phyloP scores from a whole-genome alignment of 495 filamentous ascomycete genomes.

The Aspergillus nidulans region DNA sequence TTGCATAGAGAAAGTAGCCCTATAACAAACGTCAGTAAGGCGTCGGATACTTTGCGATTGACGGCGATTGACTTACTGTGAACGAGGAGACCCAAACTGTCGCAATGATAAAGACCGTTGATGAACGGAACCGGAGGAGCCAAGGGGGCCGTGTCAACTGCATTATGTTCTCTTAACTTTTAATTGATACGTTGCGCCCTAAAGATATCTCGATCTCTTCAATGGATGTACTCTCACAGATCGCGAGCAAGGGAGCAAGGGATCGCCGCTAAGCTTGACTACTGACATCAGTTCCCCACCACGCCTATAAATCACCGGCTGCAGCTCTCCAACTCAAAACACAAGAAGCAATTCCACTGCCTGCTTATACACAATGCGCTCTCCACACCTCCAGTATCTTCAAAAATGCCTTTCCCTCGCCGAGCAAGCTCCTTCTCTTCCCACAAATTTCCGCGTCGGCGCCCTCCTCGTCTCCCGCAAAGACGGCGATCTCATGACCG shows the following conservation, averaged over 20 bases:
- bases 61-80: conserved; percentile 44
- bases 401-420: conserved; percentile 69
- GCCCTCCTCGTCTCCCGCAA: conserved; percentile 66
- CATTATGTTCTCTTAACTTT: background rate
- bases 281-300: conserved; percentile 1
- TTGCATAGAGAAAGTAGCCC: conserved; percentile 44
- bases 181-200: background rate
- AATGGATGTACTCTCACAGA: background rate
- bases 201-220: background rate
- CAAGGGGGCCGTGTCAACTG: conserved; percentile 27
- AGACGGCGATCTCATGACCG: conserved; percentile 25
- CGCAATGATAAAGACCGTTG: conserved; percentile 54
- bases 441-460: conserved; percentile 91
- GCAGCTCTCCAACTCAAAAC: background rate
- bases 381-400: conserved; percentile 62
- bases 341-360: background rate
- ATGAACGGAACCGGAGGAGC: conserved; percentile 52
- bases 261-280: background rate
- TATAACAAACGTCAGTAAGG: conserved; percentile 4
- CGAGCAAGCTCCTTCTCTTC: conserved; percentile 70
- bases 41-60: conserved; percentile 34
- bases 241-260: background rate
- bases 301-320: background rate
- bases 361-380: conserved; percentile 14
- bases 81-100: conserved; percentile 62